phyloP scores from a whole-genome alignment of 306 rosid species.

The Prosopis cineraria region DNA sequence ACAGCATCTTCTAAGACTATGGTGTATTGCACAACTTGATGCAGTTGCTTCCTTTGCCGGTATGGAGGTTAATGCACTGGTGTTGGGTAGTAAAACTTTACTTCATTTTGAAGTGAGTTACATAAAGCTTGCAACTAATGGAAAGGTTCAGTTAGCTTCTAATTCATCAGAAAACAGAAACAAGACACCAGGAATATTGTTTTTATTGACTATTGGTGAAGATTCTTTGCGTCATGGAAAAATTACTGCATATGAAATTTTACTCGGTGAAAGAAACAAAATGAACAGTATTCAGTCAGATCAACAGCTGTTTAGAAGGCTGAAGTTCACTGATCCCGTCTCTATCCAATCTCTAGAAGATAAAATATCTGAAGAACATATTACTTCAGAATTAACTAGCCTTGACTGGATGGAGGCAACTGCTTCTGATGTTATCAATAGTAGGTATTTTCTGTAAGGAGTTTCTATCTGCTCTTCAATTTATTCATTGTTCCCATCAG shows the following conservation, averaged over 20 bases:
- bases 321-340: conserved; percentile 63
- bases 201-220: conserved; percentile 53
- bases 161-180: conserved; percentile 47
- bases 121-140: conserved; percentile 44
- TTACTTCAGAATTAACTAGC: conserved; percentile 62
- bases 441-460: conserved; percentile 58
- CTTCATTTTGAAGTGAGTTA: conserved; percentile 71
- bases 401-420: conserved; percentile 77
- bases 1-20: conserved; percentile 59
- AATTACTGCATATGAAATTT: conserved; percentile 57
- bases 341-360: conserved; percentile 60
- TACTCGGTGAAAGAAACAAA: conserved; percentile 52
- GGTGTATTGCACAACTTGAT: conserved; percentile 75
- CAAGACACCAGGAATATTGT: conserved; percentile 56
- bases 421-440: conserved; percentile 69
- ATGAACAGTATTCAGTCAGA: conserved; percentile 40
- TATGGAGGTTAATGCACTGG: conserved; percentile 59
- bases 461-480: conserved; percentile 18
- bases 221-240: conserved; percentile 54
- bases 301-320: conserved; percentile 50
- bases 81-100: conserved; percentile 64
- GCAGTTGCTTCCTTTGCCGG: conserved; percentile 66
- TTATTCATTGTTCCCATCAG: conserved; percentile 8
- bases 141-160: conserved; percentile 44
- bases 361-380: conserved; percentile 42